These are phyloP conservation scores for Populus ilicifolia DNA, from an alignment of 345 rosid species.

Conservation along the genomic window DNA sequence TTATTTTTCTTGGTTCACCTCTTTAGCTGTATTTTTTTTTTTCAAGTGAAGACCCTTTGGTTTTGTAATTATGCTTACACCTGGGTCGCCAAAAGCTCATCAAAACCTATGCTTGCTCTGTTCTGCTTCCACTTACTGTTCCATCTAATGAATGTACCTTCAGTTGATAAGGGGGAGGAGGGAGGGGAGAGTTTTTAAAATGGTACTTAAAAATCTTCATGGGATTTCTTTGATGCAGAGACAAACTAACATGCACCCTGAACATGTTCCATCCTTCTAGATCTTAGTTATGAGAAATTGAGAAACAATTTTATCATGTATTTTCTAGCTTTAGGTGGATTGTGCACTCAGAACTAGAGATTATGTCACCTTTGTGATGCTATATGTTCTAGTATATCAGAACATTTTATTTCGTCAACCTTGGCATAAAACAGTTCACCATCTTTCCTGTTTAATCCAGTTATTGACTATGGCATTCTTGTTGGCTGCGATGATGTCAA, in stretches of 20 bases:
- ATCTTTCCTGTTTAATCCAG: neutral
- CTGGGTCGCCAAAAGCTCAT: no score
- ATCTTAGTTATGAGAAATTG: neutral
- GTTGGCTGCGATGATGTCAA: neutral
- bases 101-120: neutral
- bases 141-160: neutral
- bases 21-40: neutral
- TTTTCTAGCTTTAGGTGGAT: neutral
- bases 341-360: neutral
- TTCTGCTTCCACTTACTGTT: no score
- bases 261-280: neutral
- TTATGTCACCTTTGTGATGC: neutral
- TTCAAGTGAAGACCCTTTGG: neutral
- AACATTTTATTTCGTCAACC: neutral
- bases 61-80: neutral
- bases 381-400: neutral
- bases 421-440: neutral
- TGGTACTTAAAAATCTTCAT: neutral
- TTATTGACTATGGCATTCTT: neutral
- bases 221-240: neutral
- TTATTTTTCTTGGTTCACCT: no score
- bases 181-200: neutral
- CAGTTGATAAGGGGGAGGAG: neutral
- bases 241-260: neutral
- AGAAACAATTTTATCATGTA: neutral